phyloP scores from a whole-genome alignment of 1,284 basidiomycete species.

The Phylloboletellus chloephorus region DNA sequence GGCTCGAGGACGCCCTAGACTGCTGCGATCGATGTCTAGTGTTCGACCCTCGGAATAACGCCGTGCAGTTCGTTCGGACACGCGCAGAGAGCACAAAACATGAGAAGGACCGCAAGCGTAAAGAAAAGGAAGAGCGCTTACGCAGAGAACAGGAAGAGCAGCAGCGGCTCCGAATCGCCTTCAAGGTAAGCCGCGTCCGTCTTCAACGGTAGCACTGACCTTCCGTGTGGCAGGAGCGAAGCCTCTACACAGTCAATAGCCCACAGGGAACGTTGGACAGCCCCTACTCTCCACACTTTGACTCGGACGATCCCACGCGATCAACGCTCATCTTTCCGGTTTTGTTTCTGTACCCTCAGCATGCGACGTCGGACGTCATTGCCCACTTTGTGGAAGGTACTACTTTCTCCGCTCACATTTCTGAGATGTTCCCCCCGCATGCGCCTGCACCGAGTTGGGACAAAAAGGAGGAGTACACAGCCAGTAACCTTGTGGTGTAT shows the following conservation, averaged over 20 bases:
- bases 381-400: slow-evolving; percentile 83
- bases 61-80: slow-evolving; percentile 44
- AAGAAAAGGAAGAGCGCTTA: slow-evolving; percentile 45
- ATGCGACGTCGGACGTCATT: slow-evolving; percentile 85
- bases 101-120: slow-evolving; percentile 47
- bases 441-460: slow-evolving; percentile 75
- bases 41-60: slow-evolving; percentile 54
- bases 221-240: slow-evolving; percentile 49
- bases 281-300: slow-evolving; percentile 59
- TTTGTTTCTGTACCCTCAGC: slow-evolving; percentile 90
- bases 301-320: slow-evolving; percentile 50
- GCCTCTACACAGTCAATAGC: slow-evolving; percentile 54
- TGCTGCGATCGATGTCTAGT: slow-evolving; percentile 64
- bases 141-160: slow-evolving; percentile 45
- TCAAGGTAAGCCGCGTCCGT: slow-evolving; percentile 46
- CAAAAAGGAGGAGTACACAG: slow-evolving; percentile 63
- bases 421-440: slow-evolving; percentile 74
- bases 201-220: slow-evolving; percentile 4
- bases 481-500: slow-evolving; percentile 71
- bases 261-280: slow-evolving; percentile 52
- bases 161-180: slow-evolving; percentile 48
- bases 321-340: slow-evolving; percentile 76
- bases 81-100: slow-evolving; percentile 43
- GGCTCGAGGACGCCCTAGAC: slow-evolving; percentile 76
- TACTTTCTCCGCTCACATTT: slow-evolving; percentile 75